These are phyloP conservation scores for Spongospora subterranea DNA, from an alignment of 208 protist species.

Conservation along the genomic window DNA sequence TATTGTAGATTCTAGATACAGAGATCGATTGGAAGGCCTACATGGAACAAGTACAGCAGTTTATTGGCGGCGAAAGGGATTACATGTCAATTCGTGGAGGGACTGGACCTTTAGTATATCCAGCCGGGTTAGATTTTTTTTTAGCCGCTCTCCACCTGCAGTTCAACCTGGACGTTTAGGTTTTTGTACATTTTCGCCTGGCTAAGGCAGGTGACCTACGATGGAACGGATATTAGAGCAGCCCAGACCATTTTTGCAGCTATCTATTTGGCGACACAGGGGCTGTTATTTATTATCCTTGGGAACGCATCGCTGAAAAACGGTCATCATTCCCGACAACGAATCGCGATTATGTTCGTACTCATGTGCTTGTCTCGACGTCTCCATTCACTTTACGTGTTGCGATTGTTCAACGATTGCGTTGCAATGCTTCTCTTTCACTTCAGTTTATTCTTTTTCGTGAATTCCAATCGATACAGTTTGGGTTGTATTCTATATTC, in stretches of 20 bases:
- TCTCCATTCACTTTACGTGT: slow-evolving; percentile 82
- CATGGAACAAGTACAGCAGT: slow-evolving; percentile 80
- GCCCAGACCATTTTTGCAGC: slow-evolving; percentile 76
- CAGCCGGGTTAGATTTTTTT: slow-evolving; percentile 75
- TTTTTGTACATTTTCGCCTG: slow-evolving; percentile 15
- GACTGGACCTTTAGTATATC: slow-evolving; percentile 84
- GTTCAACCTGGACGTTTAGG: background rate
- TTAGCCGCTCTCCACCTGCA: background rate
- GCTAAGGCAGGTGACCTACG: background rate
- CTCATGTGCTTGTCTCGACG: slow-evolving; percentile 73
- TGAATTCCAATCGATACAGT: slow-evolving; percentile 48
- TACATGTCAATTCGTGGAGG: slow-evolving; percentile 77
- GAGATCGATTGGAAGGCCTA: slow-evolving; percentile 87
- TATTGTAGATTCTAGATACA: too few species aligned
- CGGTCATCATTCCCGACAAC: background rate
- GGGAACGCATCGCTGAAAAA: background rate
- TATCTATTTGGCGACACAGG: slow-evolving; percentile 70
- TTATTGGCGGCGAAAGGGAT: slow-evolving; percentile 74
- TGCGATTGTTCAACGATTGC: slow-evolving; percentile 84
- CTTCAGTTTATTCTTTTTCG: background rate
- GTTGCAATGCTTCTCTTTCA: slow-evolving; percentile 63
- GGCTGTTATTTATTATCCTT: slow-evolving; percentile 75
- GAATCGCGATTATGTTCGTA: slow-evolving; percentile 60
- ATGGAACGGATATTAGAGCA: slow-evolving; percentile 72
- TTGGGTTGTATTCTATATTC: slow-evolving; percentile 69